Evolutionary conservation across 2,329 filamentous ascomycete genomes (phyloP).

Genomic region (Escovopsis sp.): DNA sequence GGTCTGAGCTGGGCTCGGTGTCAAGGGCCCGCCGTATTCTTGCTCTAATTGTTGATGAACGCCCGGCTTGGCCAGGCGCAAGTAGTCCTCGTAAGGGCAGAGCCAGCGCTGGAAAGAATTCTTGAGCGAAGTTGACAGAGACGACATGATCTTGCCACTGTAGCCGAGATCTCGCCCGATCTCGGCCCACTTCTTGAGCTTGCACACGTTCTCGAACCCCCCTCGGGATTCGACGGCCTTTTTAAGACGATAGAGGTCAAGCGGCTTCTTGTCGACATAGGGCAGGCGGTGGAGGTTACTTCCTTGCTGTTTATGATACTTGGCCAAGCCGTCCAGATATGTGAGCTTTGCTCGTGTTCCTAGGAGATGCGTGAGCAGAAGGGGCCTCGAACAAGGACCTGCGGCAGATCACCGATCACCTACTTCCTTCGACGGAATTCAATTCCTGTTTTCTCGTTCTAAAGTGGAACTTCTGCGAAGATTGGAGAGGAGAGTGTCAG

Average conservation of each 20-base stretch:
- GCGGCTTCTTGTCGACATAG: conserved; percentile 91
- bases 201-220: conserved; percentile 93
- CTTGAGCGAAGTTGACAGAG: conserved; percentile 89
- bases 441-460: conserved; percentile 90
- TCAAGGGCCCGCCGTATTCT: conserved; percentile 84
- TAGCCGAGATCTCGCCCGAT: conserved; percentile 94
- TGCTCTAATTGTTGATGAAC: conserved; percentile 93
- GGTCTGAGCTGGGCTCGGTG: conserved; percentile 53
- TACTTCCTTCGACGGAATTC: conserved; percentile 96
- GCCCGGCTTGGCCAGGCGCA: conserved; percentile 78
- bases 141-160: conserved; percentile 99
- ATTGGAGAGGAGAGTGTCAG: not conserved
- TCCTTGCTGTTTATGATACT: conserved; percentile 94
- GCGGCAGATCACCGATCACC: conserved; percentile 19
- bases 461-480: conserved; percentile 76
- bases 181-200: conserved; percentile 97
- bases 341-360: conserved; percentile 90
- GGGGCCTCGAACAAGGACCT: not conserved
- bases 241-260: conserved; percentile 90
- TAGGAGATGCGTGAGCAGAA: conserved; percentile 28
- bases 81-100: conserved; percentile 89
- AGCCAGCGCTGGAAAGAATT: conserved; percentile 98
- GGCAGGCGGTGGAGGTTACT: conserved; percentile 88
- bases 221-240: conserved; percentile 91
- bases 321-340: conserved; percentile 86